Base-by-base conservation (phyloP, 1,284 basidiomycete genomes). In the Singerocomus inundabilis region DNA sequence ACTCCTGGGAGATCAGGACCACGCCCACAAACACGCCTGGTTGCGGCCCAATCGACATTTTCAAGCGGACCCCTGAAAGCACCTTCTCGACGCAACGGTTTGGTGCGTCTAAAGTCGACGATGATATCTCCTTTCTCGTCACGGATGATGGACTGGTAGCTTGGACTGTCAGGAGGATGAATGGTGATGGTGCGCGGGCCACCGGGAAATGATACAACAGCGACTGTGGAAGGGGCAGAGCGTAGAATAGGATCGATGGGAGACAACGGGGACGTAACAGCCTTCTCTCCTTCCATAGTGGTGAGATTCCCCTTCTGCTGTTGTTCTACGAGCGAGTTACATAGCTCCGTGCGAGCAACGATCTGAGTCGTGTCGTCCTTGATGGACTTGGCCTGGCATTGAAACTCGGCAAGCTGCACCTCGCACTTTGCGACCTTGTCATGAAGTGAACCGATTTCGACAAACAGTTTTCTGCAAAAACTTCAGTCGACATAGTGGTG, bases 121-220 rank as follows among this genome's bases (percentile, higher is more conserved):
- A 65, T 51, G 29, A 53, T 10, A 0, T 64, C 53, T 2, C 58
- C 63, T 1, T 46, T 42, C 33, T 51, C 61, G 35, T 66, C 60
- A 15, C 36, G 58, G 34, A 62, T 25, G 35, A 41, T 32, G 1
- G 59, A 29, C 11, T 52, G 57, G 37, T 52, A 52, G 25, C 31
- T 25, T 9, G 58, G 48, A 30, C 61, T 60, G 4, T 18, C 26
- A 0, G 56, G 63, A 5, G 63, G 59, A 11, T 66, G 61, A n/a
- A 66, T 64, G 4, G 60, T 66, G 28, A 66, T 1, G n/a, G 60
- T 63, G 11, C 60, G 58, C 2, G 63, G 46, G 10, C 61, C 57
- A 0, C 61, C 63, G 4, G 63, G 63, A 15, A 64, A 62, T 0
- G 51, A 52, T 28, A 62, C n/a, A 18, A 49, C 3, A 4, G 59